A percentile compares a stretch with the other conserved stretches of the same genome.
Evolutionary conservation across 768 basidiomycete genomes (phyloP).

Genomic region (Collybia sp.): DNA sequence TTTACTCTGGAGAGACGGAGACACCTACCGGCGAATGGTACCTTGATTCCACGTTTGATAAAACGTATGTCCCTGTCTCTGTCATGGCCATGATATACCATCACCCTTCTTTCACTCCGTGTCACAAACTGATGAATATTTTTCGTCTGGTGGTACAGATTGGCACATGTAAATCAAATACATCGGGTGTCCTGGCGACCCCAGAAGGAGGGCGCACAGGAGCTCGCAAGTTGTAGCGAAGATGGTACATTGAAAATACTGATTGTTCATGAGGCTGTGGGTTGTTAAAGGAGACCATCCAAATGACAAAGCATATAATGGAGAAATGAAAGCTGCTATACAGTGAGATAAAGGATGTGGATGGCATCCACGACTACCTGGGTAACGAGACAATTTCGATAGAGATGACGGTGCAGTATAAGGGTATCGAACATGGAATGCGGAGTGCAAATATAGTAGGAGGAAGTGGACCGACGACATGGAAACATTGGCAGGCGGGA

Average conservation of each 20-base stretch:
- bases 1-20: constrained; percentile 41
- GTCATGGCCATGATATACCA: background rate
- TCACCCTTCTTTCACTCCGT: background rate
- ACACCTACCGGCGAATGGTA: constrained; percentile 38
- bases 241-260: constrained; percentile 86
- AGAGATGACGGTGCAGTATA: constrained; percentile 43
- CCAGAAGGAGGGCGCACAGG: constrained; percentile 23
- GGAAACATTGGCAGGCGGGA: constrained; percentile 30
- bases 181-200: constrained; percentile 82
- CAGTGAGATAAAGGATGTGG: constrained; percentile 51
- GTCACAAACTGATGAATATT: no score
- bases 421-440: constrained; percentile 70
- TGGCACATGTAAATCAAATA: constrained; percentile 74
- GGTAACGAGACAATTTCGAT: constrained; percentile 62
- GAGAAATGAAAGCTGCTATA: constrained; percentile 49
- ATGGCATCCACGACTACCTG: constrained; percentile 34
- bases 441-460: constrained; percentile 45
- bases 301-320: constrained; percentile 33
- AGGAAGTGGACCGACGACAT: constrained; percentile 23
- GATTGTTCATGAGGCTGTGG: constrained; percentile 46
- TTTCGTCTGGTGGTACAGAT: constrained; percentile 30
- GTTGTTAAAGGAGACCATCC: constrained; percentile 38
- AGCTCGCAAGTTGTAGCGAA: constrained; percentile 87
- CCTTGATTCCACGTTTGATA: constrained; percentile 37
- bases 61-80: constrained; percentile 36